These are phyloP conservation scores for Monosporascus sp. DNA, from an alignment of 2,329 filamentous ascomycete species.

Conservation along the genomic window DNA sequence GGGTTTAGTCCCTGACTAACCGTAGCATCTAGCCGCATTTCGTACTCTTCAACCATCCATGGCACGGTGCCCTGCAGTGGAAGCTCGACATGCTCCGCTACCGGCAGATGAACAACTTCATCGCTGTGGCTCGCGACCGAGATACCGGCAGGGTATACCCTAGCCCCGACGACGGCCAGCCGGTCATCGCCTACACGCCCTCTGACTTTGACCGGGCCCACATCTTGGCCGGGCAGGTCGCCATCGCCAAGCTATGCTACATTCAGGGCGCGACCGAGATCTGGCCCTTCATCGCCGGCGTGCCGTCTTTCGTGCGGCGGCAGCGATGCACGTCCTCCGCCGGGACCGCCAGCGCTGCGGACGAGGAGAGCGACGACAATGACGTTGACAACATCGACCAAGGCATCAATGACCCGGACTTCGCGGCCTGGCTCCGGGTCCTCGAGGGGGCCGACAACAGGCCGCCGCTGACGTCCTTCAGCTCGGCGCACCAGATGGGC, in stretches of 20 bases:
- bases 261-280: conserved; percentile 79
- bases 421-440: conserved; percentile 56
- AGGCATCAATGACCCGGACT: conserved; percentile 54
- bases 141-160: conserved; percentile 70
- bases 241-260: conserved; percentile 71
- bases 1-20: too few relatives aligned
- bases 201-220: conserved; percentile 69
- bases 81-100: conserved; percentile 68
- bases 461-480: conserved; percentile 49
- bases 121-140: conserved; percentile 70
- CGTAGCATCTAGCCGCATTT: conserved; percentile 50
- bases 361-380: conserved; percentile 12
- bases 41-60: conserved; percentile 59
- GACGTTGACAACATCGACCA: conserved; percentile 19
- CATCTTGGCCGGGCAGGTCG: conserved; percentile 66
- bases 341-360: conserved; percentile 10
- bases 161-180: conserved; percentile 62
- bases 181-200: conserved; percentile 64
- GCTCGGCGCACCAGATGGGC: conserved; percentile 79
- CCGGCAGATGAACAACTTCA: conserved; percentile 65
- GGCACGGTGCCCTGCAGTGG: conserved; percentile 62
- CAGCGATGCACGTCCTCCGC: background rate
- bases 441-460: conserved; percentile 44
- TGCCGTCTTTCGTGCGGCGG: conserved; percentile 56
- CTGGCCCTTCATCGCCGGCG: conserved; percentile 55